phyloP scores from a whole-genome alignment of 306 rosid species.

The Cucumis melo region DNA sequence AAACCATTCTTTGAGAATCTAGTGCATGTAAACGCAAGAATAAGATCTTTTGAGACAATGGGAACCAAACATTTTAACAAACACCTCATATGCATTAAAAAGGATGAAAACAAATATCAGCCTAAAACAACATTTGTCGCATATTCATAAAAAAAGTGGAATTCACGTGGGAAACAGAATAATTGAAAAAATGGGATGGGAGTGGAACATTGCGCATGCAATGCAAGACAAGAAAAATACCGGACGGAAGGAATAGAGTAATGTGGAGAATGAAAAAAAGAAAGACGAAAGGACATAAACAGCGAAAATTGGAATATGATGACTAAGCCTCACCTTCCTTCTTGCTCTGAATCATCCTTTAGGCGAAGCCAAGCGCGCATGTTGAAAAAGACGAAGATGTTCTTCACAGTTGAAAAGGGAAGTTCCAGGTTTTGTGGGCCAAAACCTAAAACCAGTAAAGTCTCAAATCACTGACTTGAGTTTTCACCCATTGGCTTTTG shows the following conservation, averaged over 20 bases:
- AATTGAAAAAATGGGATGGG: background rate
- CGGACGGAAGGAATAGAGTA: background rate
- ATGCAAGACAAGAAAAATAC: background rate
- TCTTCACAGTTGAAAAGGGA: background rate
- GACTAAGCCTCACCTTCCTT: background rate
- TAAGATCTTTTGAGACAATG: background rate
- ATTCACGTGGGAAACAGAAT: slow-evolving; percentile 9
- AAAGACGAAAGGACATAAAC: background rate
- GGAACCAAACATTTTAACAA: background rate
- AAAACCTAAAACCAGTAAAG: background rate
- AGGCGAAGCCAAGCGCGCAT: background rate
- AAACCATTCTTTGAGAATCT: background rate
- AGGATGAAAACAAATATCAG: background rate
- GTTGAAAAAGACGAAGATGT: background rate
- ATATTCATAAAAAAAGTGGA: background rate
- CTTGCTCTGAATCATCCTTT: background rate
- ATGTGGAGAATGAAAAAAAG: background rate
- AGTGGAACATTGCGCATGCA: background rate
- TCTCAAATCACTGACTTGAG: background rate
- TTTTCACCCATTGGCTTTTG: background rate
- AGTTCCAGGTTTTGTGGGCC: background rate
- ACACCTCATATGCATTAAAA: background rate
- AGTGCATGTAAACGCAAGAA: background rate
- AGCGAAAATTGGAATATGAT: background rate
- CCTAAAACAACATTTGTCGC: background rate